A percentile compares a stretch with the other conserved stretches of the same genome.
Conservation (phyloP, 495 filamentous ascomycete genomes). For the Penicillium coffeae region DNA sequence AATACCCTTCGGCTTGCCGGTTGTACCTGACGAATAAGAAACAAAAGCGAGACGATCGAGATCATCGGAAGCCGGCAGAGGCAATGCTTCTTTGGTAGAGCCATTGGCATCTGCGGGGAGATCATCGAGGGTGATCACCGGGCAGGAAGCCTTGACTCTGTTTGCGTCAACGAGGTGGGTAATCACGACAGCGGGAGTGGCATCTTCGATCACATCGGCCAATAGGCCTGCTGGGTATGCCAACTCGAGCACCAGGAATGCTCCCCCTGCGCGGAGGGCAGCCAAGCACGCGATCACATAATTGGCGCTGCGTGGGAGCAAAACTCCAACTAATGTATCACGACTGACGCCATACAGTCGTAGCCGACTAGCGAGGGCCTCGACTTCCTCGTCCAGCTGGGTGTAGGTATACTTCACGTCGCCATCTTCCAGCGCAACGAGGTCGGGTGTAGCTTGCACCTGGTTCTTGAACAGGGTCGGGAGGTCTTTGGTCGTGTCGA, state of each 20-base stretch:
- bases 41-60: slow-evolving; percentile 63
- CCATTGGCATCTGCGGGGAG: slow-evolving; percentile 34
- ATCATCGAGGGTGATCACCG: slow-evolving; percentile 55
- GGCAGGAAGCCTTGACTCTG: slow-evolving; percentile 53
- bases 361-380: slow-evolving; percentile 50
- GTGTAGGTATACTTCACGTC: slow-evolving; percentile 53
- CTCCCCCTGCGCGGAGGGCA: slow-evolving; percentile 61
- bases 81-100: slow-evolving; percentile 30
- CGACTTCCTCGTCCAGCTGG: slow-evolving; percentile 56
- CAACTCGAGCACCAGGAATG: slow-evolving; percentile 67
- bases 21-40: slow-evolving; percentile 64
- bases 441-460: slow-evolving; percentile 54
- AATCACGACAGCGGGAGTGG: slow-evolving; percentile 56
- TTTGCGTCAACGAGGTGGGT: slow-evolving; percentile 51
- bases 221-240: slow-evolving; percentile 63
- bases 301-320: slow-evolving; percentile 62
- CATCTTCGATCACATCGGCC: slow-evolving; percentile 64
- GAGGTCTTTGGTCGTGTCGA: slow-evolving; percentile 61
- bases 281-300: slow-evolving; percentile 69
- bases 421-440: slow-evolving; percentile 59
- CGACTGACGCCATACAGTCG: slow-evolving; percentile 56
- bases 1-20: slow-evolving; percentile 67
- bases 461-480: slow-evolving; percentile 57
- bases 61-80: slow-evolving; percentile 54
- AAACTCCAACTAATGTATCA: slow-evolving; percentile 60